Base-by-base conservation (phyloP, 345 rosid species). In the Eucalyptus sp. region DNA sequence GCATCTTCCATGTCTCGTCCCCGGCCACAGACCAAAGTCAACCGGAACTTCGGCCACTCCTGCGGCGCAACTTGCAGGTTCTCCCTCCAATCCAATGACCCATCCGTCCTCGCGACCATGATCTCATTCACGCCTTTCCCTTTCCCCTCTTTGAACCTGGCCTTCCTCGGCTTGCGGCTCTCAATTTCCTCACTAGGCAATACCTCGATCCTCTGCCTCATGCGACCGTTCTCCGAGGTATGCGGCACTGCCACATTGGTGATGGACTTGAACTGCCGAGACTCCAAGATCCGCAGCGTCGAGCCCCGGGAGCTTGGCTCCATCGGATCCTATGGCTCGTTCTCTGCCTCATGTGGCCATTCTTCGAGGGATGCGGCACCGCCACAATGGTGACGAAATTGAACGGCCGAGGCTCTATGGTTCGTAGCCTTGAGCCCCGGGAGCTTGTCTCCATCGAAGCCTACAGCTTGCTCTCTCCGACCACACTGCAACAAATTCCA, bases 1-100 rank as follows among this genome's bases (percentile, higher is more conserved):
- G 99, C 95, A 86, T 98, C 99, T 91, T 98, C 99, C 99, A 97
- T 98, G 51, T 95, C 98, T 71, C 99, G 52, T 88, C 99, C 94
- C 86, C 98, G 90, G 4, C 99, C 99, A 81, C 99, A 97, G 50
- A 97, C 94, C 11, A 99, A 98, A 51, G 98, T 97, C 94, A 93
- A 90, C 4, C 98, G 99, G 17, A 92, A 94, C 91, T 93, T 33
- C 37, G 37, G 37, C 37, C 37, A 5, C 86, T 83, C 58, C 41
- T 87, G 48, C 56, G 24, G 27, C 33, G 24, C 88, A 52, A 44
- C 62, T 58, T 62, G 37, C 2, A 46, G 7, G 81, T 71, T 33
- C 41, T 66, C 71, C 37, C 86, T 43, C 86, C 16, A 46, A 46
- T 54, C 85, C 49, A 24, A 49, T 58, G 6, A 25, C 58, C 37